These are phyloP conservation scores for Penicillium occitanis DNA, from an alignment of 2,329 filamentous ascomycete species.

Conservation along the genomic window DNA sequence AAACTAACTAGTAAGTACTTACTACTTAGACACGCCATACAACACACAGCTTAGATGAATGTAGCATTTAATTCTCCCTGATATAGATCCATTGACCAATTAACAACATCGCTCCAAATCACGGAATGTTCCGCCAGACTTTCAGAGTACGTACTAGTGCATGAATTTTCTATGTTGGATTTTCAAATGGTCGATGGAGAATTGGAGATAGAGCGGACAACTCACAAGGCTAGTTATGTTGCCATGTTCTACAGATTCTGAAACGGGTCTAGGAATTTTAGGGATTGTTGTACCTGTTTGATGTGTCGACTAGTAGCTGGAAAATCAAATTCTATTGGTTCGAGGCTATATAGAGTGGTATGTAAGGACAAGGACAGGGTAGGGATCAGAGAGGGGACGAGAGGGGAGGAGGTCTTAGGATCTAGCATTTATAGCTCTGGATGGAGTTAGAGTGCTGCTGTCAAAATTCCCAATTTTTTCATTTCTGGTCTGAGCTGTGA, in stretches of 20 bases:
- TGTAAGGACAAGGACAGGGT: background rate
- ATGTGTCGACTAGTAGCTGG: background rate
- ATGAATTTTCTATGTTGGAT: background rate
- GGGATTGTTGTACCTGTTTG: background rate
- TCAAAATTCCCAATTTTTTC: background rate
- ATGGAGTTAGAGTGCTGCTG: background rate
- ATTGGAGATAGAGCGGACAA: background rate
- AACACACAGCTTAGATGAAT: background rate
- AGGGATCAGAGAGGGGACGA: background rate
- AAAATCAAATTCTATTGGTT: background rate
- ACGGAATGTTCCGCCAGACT: background rate
- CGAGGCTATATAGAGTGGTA: background rate
- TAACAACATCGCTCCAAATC: background rate
- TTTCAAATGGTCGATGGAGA: background rate
- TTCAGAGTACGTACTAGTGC: background rate
- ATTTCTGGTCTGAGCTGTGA: background rate
- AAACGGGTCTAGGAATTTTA: constrained; percentile 12
- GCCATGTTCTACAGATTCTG: constrained; percentile 16
- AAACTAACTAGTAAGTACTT: background rate
- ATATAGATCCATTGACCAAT: constrained; percentile 2
- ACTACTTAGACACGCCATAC: background rate
- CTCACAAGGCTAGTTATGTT: background rate
- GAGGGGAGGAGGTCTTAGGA: constrained; percentile 1
- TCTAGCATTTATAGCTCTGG: background rate
- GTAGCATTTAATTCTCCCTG: background rate